A percentile compares a stretch with the other conserved stretches of the same genome.
These are phyloP conservation scores for Pyrrhoderma lamaoense DNA, from an alignment of 1,284 basidiomycete species.

Conservation along the genomic window DNA sequence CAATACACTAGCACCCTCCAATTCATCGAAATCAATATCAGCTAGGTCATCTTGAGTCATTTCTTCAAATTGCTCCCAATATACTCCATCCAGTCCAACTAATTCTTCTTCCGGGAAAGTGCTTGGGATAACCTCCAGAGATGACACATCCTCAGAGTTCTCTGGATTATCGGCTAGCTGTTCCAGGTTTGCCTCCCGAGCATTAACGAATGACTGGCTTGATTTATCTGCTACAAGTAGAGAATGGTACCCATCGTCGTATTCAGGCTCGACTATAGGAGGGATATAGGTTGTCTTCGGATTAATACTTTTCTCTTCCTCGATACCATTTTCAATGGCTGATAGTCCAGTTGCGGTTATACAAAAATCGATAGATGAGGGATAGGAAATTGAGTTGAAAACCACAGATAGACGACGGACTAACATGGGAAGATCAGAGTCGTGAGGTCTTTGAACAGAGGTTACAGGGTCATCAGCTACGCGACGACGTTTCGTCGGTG, in stretches of 20 bases:
- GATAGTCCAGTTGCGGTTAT: constrained; percentile 55
- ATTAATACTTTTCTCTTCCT: not conserved
- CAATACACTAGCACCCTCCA: constrained; percentile 7
- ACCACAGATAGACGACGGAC: constrained; percentile 64
- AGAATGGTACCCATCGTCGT: no score
- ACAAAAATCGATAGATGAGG: constrained; percentile 64
- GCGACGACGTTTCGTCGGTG: constrained; percentile 30
- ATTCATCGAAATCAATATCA: constrained; percentile 18
- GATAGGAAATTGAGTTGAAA: constrained; percentile 59
- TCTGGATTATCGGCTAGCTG: no score
- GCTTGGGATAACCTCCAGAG: constrained; percentile 8
- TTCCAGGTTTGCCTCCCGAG: not conserved
- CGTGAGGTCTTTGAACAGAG: constrained; percentile 22
- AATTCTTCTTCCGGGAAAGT: constrained; percentile 8
- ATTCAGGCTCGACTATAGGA: no score
- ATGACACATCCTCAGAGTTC: not conserved
- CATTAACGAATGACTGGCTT: constrained; percentile 3
- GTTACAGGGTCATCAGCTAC: constrained; percentile 15
- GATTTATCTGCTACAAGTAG: not conserved
- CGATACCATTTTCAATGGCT: constrained; percentile 18
- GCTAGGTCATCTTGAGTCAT: constrained; percentile 18
- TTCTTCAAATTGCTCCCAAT: constrained; percentile 23
- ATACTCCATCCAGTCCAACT: constrained; percentile 20
- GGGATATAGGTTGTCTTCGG: no score
- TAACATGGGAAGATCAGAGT: constrained; percentile 35